Conservation (phyloP, 2,329 filamentous ascomycete species). For the Colletotrichum euphorbiae region DNA sequence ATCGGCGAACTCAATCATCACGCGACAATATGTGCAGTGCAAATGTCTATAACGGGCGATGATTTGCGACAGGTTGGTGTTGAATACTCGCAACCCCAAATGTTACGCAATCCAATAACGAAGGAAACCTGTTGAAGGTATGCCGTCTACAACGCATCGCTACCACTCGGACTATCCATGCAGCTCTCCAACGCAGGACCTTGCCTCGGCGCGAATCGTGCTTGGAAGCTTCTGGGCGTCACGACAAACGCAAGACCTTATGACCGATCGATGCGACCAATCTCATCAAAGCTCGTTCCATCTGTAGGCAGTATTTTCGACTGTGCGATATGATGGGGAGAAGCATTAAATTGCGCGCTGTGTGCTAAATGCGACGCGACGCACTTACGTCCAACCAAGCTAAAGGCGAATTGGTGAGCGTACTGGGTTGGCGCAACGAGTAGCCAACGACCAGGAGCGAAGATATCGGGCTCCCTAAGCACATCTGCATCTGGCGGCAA, state of each 20-base stretch:
- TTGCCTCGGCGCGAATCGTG: slow-evolving; percentile 39
- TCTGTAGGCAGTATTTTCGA: slow-evolving; percentile 55
- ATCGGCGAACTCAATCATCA: not conserved
- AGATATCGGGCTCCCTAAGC: slow-evolving; percentile 73
- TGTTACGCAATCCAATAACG: too few relatives aligned
- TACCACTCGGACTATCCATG: too few relatives aligned
- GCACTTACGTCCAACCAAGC: slow-evolving; percentile 66
- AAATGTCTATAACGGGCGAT: not conserved
- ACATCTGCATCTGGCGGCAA: slow-evolving; percentile 62
- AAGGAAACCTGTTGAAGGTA: too few relatives aligned
- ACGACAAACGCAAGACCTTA: slow-evolving; percentile 32
- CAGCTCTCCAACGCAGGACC: slow-evolving; percentile 10
- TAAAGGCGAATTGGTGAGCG: slow-evolving; percentile 63
- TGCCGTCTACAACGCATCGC: not conserved
- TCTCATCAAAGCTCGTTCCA: slow-evolving; percentile 24
- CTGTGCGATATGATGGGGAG: slow-evolving; percentile 61
- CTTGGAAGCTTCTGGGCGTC: slow-evolving; percentile 36
- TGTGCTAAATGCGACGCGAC: slow-evolving; percentile 65
- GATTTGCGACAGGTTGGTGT: not conserved
- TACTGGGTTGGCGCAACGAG: slow-evolving; percentile 44
- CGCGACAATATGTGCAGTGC: not conserved
- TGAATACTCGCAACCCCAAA: too few relatives aligned
- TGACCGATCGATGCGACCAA: slow-evolving; percentile 48
- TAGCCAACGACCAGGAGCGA: slow-evolving; percentile 60
- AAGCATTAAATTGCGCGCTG: slow-evolving; percentile 64